phyloP scores from a whole-genome alignment of 2,329 filamentous ascomycete species.

The Verticillium alfalfae region DNA sequence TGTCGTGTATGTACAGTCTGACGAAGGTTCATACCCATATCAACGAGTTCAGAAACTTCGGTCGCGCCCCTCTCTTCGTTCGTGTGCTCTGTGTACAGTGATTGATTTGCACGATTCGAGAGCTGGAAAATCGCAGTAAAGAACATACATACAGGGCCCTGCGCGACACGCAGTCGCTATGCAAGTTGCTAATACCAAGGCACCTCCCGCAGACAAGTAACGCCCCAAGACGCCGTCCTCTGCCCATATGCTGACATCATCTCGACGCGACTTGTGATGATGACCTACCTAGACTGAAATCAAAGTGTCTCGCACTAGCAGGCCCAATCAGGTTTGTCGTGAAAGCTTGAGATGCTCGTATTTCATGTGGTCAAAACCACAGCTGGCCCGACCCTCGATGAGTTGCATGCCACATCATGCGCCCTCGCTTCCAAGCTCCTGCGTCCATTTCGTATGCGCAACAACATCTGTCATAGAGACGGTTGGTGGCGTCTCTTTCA shows the following conservation, averaged over 20 bases:
- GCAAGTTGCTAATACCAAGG: background rate
- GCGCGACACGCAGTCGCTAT: background rate
- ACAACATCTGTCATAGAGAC: constrained; percentile 83
- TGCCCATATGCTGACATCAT: background rate
- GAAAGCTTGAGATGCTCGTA: background rate
- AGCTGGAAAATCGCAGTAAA: background rate
- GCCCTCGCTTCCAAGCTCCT: constrained; percentile 92
- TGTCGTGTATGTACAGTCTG: constrained; percentile 2
- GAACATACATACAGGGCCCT: background rate
- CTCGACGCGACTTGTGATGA: background rate
- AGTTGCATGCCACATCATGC: constrained; percentile 25
- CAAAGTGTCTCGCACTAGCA: background rate
- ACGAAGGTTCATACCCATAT: constrained; percentile 4
- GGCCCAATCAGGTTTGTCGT: background rate
- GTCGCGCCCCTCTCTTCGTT: background rate
- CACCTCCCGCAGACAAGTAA: constrained; percentile 1
- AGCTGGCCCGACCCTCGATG: background rate
- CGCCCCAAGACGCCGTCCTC: constrained; percentile 3
- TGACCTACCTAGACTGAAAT: background rate
- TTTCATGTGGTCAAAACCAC: background rate
- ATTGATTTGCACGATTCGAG: background rate
- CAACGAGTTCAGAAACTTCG: background rate
- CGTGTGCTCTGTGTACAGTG: background rate
- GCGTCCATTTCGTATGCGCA: constrained; percentile 86
- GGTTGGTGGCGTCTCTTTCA: constrained; percentile 82